Conservation (phyloP, 2,329 filamentous ascomycete genomes). For the Penicillium olsonii region DNA sequence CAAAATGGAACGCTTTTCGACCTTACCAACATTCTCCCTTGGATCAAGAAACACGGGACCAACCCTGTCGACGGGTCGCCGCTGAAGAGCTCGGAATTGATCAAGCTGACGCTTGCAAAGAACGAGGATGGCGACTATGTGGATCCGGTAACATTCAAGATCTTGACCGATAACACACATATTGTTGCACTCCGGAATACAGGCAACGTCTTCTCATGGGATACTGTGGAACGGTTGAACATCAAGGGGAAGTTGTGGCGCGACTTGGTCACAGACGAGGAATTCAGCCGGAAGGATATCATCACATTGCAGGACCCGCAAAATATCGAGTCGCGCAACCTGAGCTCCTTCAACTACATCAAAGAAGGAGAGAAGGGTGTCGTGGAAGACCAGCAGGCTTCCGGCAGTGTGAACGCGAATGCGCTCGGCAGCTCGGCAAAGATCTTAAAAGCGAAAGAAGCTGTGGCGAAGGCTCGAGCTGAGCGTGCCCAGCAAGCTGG, state of each 20-base stretch:
- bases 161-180: constrained; percentile 97
- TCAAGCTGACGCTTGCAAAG: constrained; percentile 87
- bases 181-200: constrained; percentile 84
- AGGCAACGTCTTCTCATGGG: constrained; percentile 95
- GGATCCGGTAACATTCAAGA: constrained; percentile 95
- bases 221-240: constrained; percentile 92
- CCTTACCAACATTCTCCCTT: constrained; percentile 87
- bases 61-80: constrained; percentile 85
- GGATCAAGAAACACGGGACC: constrained; percentile 90
- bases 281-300: constrained; percentile 87
- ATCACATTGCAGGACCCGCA: constrained; percentile 96
- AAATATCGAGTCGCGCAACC: constrained; percentile 77
- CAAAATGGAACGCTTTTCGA: constrained; percentile 87
- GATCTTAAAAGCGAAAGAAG: constrained; percentile 86
- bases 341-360: constrained; percentile 86
- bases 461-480: constrained; percentile 84
- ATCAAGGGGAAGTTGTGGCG: constrained; percentile 96
- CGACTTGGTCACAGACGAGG: constrained; percentile 82
- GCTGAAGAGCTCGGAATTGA: constrained; percentile 77
- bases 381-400: constrained; percentile 64
- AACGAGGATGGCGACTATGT: constrained; percentile 91
- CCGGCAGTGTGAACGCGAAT: constrained; percentile 71
- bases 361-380: constrained; percentile 74
- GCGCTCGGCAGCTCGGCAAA: constrained; percentile 79
- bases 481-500: constrained; percentile 64